Evolutionary conservation across 2,329 filamentous ascomycete species (phyloP), one percentile per base, ranked within the genome.

Genomic region (Ploettnerulaceae sp.): DNA sequence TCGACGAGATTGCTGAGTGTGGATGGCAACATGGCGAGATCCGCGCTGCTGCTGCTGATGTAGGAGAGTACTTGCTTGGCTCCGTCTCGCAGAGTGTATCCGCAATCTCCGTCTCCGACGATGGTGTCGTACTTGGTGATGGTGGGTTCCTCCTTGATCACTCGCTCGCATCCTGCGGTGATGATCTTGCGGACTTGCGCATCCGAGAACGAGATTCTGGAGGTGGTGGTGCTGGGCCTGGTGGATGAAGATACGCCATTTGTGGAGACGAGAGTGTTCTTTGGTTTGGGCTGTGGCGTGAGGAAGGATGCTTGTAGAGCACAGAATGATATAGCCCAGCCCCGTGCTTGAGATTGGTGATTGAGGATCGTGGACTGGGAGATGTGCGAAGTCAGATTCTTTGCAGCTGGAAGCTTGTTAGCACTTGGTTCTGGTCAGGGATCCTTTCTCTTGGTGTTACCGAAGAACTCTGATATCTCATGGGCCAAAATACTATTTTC

Each of bases 101-200:
- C 62, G 33, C 61, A 64, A 41, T 64, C 62, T 15, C 62, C 62
- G 41, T 65, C 62, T 4, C 62, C 62, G 7, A 65, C 55, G 9
- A 63, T 48, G 1, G 59, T 62, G 57, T 78, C 75, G 52, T 71
- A 78, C 31, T 67, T 69, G 1, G 75, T 78, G 51, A 78, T 68
- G 18, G 71, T 69, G 7, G 74, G 71, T 54, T 79, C 75, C 5
- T 70, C 71, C 36, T 50, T 48, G 42, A 60, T 60, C 11, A 55
- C 47, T 8, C 37, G 45, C n/a, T 56, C 50, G 33, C 56, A 58
- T 15, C 56, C 52, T 11, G 48, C 34, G n/a, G 31, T 53, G 22
- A 55, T 54, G 32, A 57, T 45, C 22, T 51, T 48, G 21, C 49
- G 51, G 18, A 55, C 40, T 40, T 48, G 45, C 14, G 52, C 14